phyloP scores from a whole-genome alignment of 768 basidiomycete genomes.

The Gymnopilus junonius region DNA sequence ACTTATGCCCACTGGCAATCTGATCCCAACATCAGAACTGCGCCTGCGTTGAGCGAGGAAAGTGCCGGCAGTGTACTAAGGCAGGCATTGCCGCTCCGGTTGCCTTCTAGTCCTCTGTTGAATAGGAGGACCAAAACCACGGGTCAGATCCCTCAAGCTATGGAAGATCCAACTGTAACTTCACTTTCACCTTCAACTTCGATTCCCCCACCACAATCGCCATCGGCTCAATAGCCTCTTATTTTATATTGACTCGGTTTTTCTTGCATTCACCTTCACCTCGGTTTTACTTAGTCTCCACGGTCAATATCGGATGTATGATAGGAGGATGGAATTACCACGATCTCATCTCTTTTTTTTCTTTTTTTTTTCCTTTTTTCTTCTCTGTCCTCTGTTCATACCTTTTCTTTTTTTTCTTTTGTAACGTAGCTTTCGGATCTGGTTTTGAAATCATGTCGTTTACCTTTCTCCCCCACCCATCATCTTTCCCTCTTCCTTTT shows the following conservation, averaged over 20 bases:
- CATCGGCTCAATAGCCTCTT: neutral
- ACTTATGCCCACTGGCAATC: neutral
- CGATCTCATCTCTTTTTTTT: neutral
- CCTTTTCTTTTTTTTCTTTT: neutral
- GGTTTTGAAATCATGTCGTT: neutral
- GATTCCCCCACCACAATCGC: neutral
- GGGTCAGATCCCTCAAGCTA: neutral
- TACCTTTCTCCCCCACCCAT: neutral
- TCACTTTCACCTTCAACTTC: neutral
- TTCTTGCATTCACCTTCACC: neutral
- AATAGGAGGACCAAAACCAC: neutral
- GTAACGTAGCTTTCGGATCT: neutral
- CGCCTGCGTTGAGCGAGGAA: neutral
- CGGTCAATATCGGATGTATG: neutral
- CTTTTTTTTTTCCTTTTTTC: neutral
- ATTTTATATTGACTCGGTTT: neutral
- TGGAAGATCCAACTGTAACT: neutral
- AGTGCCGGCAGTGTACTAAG: neutral
- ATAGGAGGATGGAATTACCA: constrained; percentile 3
- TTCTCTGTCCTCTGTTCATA: neutral
- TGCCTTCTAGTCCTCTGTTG: neutral
- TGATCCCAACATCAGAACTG: neutral
- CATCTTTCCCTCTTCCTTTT: neutral
- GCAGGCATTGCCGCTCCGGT: neutral
- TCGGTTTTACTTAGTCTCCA: neutral